These are phyloP conservation scores for Sporothrix euskadiensis DNA, from an alignment of 2,329 filamentous ascomycete genomes.

Conservation along the genomic window DNA sequence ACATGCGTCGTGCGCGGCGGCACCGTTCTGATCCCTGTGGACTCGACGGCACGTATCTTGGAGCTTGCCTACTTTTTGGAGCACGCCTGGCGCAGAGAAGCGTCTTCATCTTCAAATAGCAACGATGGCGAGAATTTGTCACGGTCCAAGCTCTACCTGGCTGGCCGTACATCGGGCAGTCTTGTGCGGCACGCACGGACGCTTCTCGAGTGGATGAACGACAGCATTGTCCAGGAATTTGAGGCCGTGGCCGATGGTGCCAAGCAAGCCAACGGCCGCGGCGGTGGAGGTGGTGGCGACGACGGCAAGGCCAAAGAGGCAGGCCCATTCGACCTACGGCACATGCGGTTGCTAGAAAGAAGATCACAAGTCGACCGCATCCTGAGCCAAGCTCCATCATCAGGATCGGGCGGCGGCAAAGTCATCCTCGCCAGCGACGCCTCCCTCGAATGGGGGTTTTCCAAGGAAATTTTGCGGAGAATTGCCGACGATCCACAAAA, in stretches of 20 bases:
- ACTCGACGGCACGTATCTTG: conserved; percentile 91
- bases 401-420: conserved; percentile 52
- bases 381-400: conserved; percentile 45
- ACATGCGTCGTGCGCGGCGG: conserved; percentile 77
- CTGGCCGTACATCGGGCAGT: conserved; percentile 80
- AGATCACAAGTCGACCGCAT: conserved; percentile 77
- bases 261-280: conserved; percentile 49
- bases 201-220: conserved; percentile 99
- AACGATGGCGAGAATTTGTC: conserved; percentile 52
- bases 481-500: conserved; percentile 78
- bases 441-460: conserved; percentile 93
- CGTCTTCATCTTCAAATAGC: conserved; percentile 31
- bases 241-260: conserved; percentile 64
- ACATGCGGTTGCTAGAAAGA: conserved; percentile 79
- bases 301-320: conserved; percentile 54
- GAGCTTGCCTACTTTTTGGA: conserved; percentile 92
- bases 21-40: conserved; percentile 88
- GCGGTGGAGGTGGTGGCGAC: conserved; percentile 52
- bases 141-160: conserved; percentile 70
- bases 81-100: conserved; percentile 79
- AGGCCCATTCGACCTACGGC: conserved; percentile 87
- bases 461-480: conserved; percentile 72
- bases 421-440: conserved; percentile 91
- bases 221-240: conserved; percentile 88
- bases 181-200: conserved; percentile 89